Evolutionary conservation across 1,284 basidiomycete genomes (phyloP).

Genomic region (Neotropicomus parvogracilis): DNA sequence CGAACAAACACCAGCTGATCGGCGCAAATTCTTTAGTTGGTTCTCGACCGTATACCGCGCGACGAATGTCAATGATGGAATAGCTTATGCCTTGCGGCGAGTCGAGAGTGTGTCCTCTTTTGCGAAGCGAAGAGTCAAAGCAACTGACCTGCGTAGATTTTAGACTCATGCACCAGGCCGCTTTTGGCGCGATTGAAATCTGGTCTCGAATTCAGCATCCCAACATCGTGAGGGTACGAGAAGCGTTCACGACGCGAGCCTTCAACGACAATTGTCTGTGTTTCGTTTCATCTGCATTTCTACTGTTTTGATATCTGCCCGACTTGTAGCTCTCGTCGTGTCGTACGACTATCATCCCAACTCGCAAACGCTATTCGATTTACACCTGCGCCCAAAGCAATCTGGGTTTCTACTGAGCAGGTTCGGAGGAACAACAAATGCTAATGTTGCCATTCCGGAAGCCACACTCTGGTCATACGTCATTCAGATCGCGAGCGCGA

Average conservation of each 20-base stretch:
- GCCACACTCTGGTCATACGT: constrained; percentile 93
- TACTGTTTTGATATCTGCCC: constrained; percentile 10
- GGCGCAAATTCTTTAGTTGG: constrained; percentile 74
- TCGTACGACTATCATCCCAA: constrained; percentile 91
- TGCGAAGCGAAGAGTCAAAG: background rate
- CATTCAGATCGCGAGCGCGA: constrained; percentile 84
- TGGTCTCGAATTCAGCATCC: constrained; percentile 91
- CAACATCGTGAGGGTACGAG: constrained; percentile 78
- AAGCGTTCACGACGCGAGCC: constrained; percentile 93
- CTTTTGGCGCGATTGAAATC: constrained; percentile 80
- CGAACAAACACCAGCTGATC: constrained; percentile 52
- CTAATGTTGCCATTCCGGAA: constrained; percentile 56
- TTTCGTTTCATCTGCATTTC: constrained; percentile 2
- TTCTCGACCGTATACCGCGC: constrained; percentile 83
- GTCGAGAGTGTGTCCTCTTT: constrained; percentile 70
- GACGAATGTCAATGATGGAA: constrained; percentile 74
- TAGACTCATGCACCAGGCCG: constrained; percentile 76
- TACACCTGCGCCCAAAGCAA: constrained; percentile 52
- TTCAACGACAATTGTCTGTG: constrained; percentile 89
- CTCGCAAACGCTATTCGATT: constrained; percentile 79
- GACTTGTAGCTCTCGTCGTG: constrained; percentile 78
- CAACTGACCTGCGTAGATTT: constrained; percentile 56
- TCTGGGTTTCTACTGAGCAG: constrained; percentile 44
- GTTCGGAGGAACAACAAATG: constrained; percentile 35
- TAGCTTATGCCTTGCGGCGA: constrained; percentile 74